phyloP scores from a whole-genome alignment of 257 asterid genomes.

The Ilex asprella region DNA sequence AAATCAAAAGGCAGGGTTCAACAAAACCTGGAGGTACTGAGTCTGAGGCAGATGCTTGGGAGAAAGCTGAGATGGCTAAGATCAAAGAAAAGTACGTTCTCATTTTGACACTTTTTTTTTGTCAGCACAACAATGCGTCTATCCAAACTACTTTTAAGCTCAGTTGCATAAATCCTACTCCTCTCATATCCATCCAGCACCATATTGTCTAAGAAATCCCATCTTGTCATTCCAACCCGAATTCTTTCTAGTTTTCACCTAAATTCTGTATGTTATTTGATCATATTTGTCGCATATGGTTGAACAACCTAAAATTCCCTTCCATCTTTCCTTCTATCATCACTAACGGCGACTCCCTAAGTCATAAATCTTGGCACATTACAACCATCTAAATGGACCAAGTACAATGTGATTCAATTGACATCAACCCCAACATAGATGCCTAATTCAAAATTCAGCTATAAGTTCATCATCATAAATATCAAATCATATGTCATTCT shows the following conservation, averaged over 20 bases:
- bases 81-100: conserved; percentile 44
- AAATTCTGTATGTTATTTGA: not conserved
- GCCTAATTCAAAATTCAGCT: not conserved
- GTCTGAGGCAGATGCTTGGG: conserved; percentile 66
- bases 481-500: not conserved
- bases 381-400: not conserved
- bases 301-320: too few species aligned
- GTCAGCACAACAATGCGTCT: not conserved
- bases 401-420: not conserved
- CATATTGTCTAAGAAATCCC: not conserved
- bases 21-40: conserved; percentile 23
- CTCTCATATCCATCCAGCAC: not conserved
- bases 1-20: not conserved
- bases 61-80: conserved; percentile 47
- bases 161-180: too few species aligned
- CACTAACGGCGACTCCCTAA: too few species aligned
- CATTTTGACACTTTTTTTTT: not conserved
- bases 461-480: not conserved
- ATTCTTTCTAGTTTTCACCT: not conserved
- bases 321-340: too few species aligned
- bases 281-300: too few species aligned
- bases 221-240: not conserved
- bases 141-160: too few species aligned
- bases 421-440: not conserved
- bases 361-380: too few species aligned